Conservation (phyloP, 352 stramenopile genomes). For the Pythium insidiosum region DNA sequence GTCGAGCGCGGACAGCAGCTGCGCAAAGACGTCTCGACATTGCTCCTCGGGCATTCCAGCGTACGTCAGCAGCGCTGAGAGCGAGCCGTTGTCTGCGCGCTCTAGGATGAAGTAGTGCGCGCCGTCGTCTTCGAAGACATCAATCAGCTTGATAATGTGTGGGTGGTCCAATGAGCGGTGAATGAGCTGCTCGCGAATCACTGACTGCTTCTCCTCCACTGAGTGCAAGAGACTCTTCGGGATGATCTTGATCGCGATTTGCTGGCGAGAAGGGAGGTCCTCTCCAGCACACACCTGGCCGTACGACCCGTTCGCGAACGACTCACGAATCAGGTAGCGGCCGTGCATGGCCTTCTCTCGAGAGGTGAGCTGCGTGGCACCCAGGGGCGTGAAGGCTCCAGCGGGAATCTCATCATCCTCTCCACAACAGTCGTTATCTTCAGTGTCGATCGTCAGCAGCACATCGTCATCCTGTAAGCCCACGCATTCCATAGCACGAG, state of each 20-base stretch:
- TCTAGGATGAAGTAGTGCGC: conserved; percentile 74
- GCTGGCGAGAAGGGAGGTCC: conserved; percentile 34
- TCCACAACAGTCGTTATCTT: no score
- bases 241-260: conserved; percentile 71
- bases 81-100: conserved; percentile 41
- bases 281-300: conserved; percentile 53
- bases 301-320: conserved; percentile 63
- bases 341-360: conserved; percentile 61
- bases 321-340: conserved; percentile 65
- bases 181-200: conserved; percentile 65
- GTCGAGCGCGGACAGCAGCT: conserved; percentile 51
- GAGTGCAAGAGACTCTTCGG: conserved; percentile 67
- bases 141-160: conserved; percentile 69
- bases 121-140: conserved; percentile 63
- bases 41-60: conserved; percentile 37
- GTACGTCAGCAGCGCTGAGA: conserved; percentile 42
- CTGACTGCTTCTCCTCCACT: conserved; percentile 59
- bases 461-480: background rate
- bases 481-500: background rate
- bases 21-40: conserved; percentile 42
- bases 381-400: background rate
- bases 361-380: conserved; percentile 22
- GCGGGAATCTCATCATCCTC: background rate
- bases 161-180: conserved; percentile 56
- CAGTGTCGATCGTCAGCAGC: no score